Conservation (phyloP, 1,284 basidiomycete genomes). For the Melampsora larici-populina region DNA sequence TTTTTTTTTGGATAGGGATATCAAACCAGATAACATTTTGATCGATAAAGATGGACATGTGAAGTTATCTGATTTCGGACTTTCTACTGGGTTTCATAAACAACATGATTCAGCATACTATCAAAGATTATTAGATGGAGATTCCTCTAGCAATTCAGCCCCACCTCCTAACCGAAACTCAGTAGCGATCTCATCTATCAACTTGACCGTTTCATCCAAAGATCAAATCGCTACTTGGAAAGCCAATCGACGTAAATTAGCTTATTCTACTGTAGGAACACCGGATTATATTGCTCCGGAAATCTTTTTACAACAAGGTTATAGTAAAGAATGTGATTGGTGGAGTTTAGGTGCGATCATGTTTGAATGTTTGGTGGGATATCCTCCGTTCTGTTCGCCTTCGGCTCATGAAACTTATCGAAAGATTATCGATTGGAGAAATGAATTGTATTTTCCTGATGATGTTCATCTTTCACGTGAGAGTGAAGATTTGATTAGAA, state of each 20-base stretch:
- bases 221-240: constrained; percentile 99
- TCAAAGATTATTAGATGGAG: constrained; percentile 76
- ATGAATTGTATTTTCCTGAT: constrained; percentile 88
- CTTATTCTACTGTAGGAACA: constrained; percentile 96
- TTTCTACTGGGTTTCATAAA: constrained; percentile 92
- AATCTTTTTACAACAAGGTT: constrained; percentile 95
- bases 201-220: constrained; percentile 84
- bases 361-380: constrained; percentile 95
- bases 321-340: constrained; percentile 98
- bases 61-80: constrained; percentile 92
- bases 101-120: constrained; percentile 93
- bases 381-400: constrained; percentile 96
- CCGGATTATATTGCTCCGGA: constrained; percentile 99
- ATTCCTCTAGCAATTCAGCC: constrained; percentile 7
- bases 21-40: constrained; percentile 95
- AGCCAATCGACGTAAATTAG: constrained; percentile 92
- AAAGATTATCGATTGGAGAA: constrained; percentile 94
- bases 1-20: too few species aligned
- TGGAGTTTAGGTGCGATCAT: constrained; percentile 78
- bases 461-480: constrained; percentile 91
- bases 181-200: constrained; percentile 91
- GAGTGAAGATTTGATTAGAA: constrained; percentile 82
- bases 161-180: constrained; percentile 64
- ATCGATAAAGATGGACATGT: constrained; percentile 90
- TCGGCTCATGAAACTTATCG: constrained; percentile 97